A percentile compares a stretch with the other conserved stretches of the same genome.
Evolutionary conservation across 441 rosid species (phyloP).

Genomic region (Syzygium malaccense): DNA sequence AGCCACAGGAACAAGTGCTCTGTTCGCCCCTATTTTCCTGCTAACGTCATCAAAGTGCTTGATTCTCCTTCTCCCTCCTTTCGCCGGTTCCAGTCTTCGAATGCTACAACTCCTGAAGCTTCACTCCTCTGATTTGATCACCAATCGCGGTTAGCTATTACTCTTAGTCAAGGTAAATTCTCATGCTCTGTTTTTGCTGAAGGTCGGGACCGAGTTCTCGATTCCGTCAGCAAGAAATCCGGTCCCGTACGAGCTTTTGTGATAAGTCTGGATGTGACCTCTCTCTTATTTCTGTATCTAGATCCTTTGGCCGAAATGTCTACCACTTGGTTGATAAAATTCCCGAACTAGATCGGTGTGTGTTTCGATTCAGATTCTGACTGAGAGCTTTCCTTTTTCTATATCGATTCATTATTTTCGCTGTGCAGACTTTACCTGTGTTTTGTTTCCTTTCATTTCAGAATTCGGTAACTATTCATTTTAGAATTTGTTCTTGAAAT

Average conservation of each 20-base stretch:
- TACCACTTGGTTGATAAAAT: neutral
- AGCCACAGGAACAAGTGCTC: neutral
- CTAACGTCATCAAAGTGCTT: neutral
- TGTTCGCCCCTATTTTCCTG: rapidly evolving
- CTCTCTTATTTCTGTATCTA: neutral
- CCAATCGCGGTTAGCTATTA: rapidly evolving
- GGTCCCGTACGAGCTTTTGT: neutral
- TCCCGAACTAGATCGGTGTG: neutral
- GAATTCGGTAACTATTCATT: too few species aligned
- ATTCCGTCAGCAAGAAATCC: neutral
- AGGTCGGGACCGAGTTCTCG: neutral
- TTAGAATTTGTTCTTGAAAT: too few species aligned
- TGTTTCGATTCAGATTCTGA: neutral
- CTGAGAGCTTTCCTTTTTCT: neutral
- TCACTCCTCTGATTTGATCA: neutral
- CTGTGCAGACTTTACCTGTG: too few species aligned
- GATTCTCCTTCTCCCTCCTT: neutral
- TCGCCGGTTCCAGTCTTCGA: neutral
- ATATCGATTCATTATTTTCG: neutral
- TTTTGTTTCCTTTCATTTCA: rapidly evolving
- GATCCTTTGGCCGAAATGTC: neutral
- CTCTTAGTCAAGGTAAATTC: neutral
- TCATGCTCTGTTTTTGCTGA: neutral
- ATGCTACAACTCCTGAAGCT: neutral
- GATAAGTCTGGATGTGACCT: too few species aligned